These are phyloP conservation scores for Saccharomycopsis hybrid DNA, from an alignment of 1,139 yeast species.

Conservation along the genomic window DNA sequence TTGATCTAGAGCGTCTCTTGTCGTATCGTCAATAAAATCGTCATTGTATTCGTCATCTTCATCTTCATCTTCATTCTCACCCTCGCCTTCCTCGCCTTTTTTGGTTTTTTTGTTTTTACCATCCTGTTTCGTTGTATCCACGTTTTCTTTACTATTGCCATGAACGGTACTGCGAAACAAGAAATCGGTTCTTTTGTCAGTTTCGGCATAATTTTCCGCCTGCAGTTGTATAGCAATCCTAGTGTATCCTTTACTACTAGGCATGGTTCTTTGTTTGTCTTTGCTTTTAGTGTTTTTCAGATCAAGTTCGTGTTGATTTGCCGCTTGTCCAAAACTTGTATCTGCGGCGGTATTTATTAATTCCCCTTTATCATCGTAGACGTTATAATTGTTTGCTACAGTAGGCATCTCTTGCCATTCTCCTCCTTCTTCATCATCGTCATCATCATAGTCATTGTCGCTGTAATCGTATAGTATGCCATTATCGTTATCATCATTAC, in stretches of 20 bases:
- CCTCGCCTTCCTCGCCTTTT: slow-evolving; percentile 24
- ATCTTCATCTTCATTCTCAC: slow-evolving; percentile 19
- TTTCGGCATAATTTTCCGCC: slow-evolving; percentile 65
- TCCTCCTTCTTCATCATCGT: slow-evolving; percentile 10
- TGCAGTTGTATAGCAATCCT: slow-evolving; percentile 85
- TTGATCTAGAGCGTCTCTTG: slow-evolving; percentile 53
- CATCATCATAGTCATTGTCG: slow-evolving; percentile 14
- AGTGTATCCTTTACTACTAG: slow-evolving; percentile 56
- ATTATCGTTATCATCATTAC: neutral
- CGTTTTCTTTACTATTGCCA: slow-evolving; percentile 25
- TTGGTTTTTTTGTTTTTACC: slow-evolving; percentile 1
- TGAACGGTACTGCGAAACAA: slow-evolving; percentile 50
- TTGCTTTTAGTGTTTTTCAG: neutral
- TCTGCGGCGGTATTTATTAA: slow-evolving; percentile 24
- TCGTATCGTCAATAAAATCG: slow-evolving; percentile 34
- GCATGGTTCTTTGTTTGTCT: slow-evolving; percentile 22
- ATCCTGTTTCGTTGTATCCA: slow-evolving; percentile 29
- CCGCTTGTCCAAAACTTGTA: neutral
- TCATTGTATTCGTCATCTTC: slow-evolving; percentile 23
- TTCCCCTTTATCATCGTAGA: slow-evolving; percentile 53
- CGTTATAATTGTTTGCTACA: slow-evolving; percentile 44
- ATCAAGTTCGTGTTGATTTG: slow-evolving; percentile 19
- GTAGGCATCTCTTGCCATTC: slow-evolving; percentile 58
- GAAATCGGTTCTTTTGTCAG: slow-evolving; percentile 80
- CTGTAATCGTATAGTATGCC: slow-evolving; percentile 12